Conservation (phyloP, 805 yeast genomes). For the Saccharomycopsis fermentans region DNA sequence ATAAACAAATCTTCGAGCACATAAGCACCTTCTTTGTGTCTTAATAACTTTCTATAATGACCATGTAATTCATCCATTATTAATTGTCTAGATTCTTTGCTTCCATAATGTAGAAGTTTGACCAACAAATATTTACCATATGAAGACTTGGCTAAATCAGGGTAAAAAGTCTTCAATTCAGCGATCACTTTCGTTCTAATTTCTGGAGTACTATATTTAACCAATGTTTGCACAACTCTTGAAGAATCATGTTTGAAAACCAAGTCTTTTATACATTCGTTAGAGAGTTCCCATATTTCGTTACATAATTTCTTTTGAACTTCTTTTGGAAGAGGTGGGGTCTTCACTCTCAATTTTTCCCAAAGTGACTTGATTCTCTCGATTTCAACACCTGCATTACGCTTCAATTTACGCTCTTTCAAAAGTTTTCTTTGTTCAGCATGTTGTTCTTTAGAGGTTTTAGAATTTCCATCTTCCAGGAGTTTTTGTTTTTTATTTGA, state of each 20-base stretch:
- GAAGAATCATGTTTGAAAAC: conserved; percentile 95
- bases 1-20: conserved; percentile 90
- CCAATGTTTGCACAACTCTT: conserved; percentile 87
- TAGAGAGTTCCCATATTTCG: conserved; percentile 76
- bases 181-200: conserved; percentile 62
- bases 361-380: conserved; percentile 77
- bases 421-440: conserved; percentile 71
- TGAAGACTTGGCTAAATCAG: conserved; percentile 78
- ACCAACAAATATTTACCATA: conserved; percentile 89
- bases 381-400: conserved; percentile 81
- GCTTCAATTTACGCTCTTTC: conserved; percentile 74
- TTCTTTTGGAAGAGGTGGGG: conserved; percentile 68
- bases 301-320: conserved; percentile 68
- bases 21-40: conserved; percentile 96
- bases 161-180: conserved; percentile 48
- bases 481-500: conserved; percentile 25
- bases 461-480: conserved; percentile 24
- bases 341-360: conserved; percentile 84
- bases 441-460: conserved; percentile 56
- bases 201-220: conserved; percentile 73
- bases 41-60: conserved; percentile 79
- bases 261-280: conserved; percentile 69
- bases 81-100: conserved; percentile 63
- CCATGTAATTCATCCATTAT: conserved; percentile 86
- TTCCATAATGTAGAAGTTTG: conserved; percentile 85